Conservation (phyloP, 805 yeast genomes). For the Myxozyma monticola region DNA sequence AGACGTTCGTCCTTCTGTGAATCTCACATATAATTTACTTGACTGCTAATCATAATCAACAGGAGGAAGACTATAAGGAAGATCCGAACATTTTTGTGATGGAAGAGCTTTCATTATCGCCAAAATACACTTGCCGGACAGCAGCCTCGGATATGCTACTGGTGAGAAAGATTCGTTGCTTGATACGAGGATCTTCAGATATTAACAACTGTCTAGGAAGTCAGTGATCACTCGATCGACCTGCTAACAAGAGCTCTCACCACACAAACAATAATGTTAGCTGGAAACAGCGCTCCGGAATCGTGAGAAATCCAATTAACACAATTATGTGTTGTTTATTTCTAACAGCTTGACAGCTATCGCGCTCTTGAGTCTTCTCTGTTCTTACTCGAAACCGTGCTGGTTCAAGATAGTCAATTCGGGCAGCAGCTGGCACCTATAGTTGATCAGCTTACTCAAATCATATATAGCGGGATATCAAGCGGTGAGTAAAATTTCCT, state of each 20-base stretch:
- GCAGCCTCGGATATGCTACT: conserved; percentile 52
- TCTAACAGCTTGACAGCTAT: background rate
- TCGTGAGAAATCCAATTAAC: too few species aligned
- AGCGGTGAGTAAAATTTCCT: too few species aligned
- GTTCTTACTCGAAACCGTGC: conserved; percentile 21
- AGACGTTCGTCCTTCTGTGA: conserved; percentile 5
- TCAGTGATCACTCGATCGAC: conserved; percentile 7
- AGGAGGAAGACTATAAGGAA: conserved; percentile 50
- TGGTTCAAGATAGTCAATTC: conserved; percentile 19
- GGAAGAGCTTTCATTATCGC: conserved; percentile 67
- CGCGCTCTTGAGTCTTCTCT: conserved; percentile 12
- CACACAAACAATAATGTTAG: background rate
- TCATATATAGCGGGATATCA: background rate
- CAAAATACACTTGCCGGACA: conserved; percentile 58
- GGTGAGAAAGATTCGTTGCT: too few species aligned
- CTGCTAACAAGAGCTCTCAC: conserved; percentile 1
- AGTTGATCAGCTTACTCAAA: background rate
- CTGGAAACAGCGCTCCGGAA: too few species aligned
- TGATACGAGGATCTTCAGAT: too few species aligned
- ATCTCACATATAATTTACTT: conserved; percentile 30
- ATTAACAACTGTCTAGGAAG: too few species aligned
- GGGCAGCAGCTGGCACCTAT: conserved; percentile 10
- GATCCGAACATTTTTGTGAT: conserved; percentile 73
- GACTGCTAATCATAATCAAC: too few species aligned
- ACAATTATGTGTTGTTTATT: too few species aligned